Evolutionary conservation across 1,284 basidiomycete species (phyloP).

Genomic region (Schizophyllum amplum): DNA sequence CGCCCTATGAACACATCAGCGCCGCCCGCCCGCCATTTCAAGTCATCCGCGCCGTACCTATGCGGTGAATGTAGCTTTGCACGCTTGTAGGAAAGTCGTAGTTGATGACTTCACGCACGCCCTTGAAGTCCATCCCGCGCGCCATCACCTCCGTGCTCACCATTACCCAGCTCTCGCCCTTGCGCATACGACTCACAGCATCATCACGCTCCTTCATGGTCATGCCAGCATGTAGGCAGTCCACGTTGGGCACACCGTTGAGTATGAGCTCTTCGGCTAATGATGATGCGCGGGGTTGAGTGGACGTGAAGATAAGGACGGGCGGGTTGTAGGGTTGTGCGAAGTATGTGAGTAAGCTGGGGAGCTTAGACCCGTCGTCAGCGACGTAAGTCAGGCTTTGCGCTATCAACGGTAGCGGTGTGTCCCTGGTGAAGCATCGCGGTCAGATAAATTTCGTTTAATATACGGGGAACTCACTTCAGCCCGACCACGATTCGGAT

Average conservation of each 20-base stretch:
- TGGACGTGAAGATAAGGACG: slow-evolving; percentile 89
- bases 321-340: slow-evolving; percentile 86
- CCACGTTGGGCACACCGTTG: slow-evolving; percentile 82
- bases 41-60: slow-evolving; percentile 43
- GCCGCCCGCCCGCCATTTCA: neutral
- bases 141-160: slow-evolving; percentile 94
- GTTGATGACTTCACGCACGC: slow-evolving; percentile 91
- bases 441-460: too few species aligned
- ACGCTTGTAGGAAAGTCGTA: slow-evolving; percentile 94
- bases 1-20: slow-evolving; percentile 44
- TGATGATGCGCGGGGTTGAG: slow-evolving; percentile 86
- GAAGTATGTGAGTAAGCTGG: slow-evolving; percentile 75
- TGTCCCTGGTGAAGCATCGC: slow-evolving; percentile 61
- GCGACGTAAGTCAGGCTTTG: slow-evolving; percentile 90
- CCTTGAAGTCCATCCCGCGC: slow-evolving; percentile 96
- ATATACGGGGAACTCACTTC: slow-evolving; percentile 51
- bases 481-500: slow-evolving; percentile 90
- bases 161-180: slow-evolving; percentile 87
- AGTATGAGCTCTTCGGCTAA: slow-evolving; percentile 82
- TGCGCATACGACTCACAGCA: slow-evolving; percentile 77
- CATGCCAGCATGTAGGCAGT: slow-evolving; percentile 87
- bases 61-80: slow-evolving; percentile 93
- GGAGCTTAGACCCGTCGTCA: slow-evolving; percentile 88
- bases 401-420: slow-evolving; percentile 70
- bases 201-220: slow-evolving; percentile 84